phyloP scores from a whole-genome alignment of 2,329 filamentous ascomycete species.

The Metarhizium sp. region DNA sequence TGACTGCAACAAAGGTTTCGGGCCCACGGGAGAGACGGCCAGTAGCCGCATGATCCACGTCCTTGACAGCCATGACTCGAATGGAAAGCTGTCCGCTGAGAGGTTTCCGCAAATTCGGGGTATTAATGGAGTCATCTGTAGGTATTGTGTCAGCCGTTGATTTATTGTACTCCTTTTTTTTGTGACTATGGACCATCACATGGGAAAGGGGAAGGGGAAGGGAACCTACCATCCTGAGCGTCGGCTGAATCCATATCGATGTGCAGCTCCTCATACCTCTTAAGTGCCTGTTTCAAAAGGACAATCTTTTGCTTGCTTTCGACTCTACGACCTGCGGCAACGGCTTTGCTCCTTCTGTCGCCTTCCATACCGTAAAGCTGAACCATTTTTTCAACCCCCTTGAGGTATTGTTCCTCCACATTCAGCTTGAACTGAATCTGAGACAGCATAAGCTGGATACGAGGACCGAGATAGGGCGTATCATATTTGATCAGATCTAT shows the following conservation, averaged over 20 bases:
- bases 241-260: constrained; percentile 81
- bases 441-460: constrained; percentile 97
- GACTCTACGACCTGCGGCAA: constrained; percentile 79
- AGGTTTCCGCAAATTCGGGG: constrained; percentile 91
- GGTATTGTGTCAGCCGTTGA: not conserved
- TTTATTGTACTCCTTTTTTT: too few relatives aligned
- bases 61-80: constrained; percentile 78
- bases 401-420: constrained; percentile 97
- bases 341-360: constrained; percentile 87
- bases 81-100: constrained; percentile 83
- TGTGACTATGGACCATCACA: not conserved
- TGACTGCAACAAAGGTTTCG: constrained; percentile 92
- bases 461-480: constrained; percentile 85
- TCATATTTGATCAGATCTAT: constrained; percentile 97
- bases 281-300: constrained; percentile 87
- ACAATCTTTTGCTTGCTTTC: constrained; percentile 99
- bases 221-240: constrained; percentile 63
- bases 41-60: constrained; percentile 86
- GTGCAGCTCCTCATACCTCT: constrained; percentile 94
- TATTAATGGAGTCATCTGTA: constrained; percentile 89
- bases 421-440: constrained; percentile 98
- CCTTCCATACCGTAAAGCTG: constrained; percentile 96
- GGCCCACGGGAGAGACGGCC: constrained; percentile 80
- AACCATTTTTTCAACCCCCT: constrained; percentile 98
- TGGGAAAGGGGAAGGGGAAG: constrained; percentile 8